Percentiles rank a stretch among this genome's conserved stretches.
Evolutionary conservation across 2,329 filamentous ascomycete species (phyloP).

Genomic region (Colletotrichum godetiae): DNA sequence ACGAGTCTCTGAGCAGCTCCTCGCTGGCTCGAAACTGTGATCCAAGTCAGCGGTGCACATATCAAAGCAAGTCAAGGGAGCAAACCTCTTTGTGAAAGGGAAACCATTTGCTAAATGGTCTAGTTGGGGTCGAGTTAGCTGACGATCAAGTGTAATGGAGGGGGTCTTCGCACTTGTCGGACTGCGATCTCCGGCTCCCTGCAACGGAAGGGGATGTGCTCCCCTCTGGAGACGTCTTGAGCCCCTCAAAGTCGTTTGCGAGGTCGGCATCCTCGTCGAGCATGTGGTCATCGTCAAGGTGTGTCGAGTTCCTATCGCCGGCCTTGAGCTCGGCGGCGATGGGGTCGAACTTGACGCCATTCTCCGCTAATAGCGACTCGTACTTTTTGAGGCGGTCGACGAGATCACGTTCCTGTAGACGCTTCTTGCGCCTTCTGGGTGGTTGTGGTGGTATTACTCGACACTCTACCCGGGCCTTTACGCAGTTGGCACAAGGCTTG

Average conservation of each 20-base stretch:
- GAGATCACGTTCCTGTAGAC: slow-evolving; percentile 77
- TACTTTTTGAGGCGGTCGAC: slow-evolving; percentile 77
- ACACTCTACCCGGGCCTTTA: slow-evolving; percentile 72
- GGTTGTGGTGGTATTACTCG: slow-evolving; percentile 67
- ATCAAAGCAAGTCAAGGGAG: neutral
- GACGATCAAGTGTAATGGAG: neutral
- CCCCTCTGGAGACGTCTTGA: slow-evolving; percentile 63
- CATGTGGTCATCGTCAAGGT: slow-evolving; percentile 20
- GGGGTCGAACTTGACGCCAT: slow-evolving; percentile 77
- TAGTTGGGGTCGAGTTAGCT: slow-evolving; percentile 11
- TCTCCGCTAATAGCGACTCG: slow-evolving; percentile 72
- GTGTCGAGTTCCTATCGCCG: slow-evolving; percentile 35
- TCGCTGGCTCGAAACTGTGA: slow-evolving; percentile 62
- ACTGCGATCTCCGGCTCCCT: slow-evolving; percentile 37
- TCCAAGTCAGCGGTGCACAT: neutral
- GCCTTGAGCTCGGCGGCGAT: slow-evolving; percentile 64
- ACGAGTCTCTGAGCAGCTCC: slow-evolving; percentile 62
- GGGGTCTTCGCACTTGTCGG: slow-evolving; percentile 40
- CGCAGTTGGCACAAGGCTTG: slow-evolving; percentile 77
- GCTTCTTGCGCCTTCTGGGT: slow-evolving; percentile 68
- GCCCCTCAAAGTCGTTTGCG: slow-evolving; percentile 65
- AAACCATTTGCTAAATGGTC: slow-evolving; percentile 58
- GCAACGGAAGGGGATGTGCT: slow-evolving; percentile 48
- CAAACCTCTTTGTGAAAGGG: slow-evolving; percentile 63
- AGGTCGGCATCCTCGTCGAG: slow-evolving; percentile 66